These are phyloP conservation scores for Boletus subcaerulescens DNA, from an alignment of 768 basidiomycete genomes.

Conservation along the genomic window DNA sequence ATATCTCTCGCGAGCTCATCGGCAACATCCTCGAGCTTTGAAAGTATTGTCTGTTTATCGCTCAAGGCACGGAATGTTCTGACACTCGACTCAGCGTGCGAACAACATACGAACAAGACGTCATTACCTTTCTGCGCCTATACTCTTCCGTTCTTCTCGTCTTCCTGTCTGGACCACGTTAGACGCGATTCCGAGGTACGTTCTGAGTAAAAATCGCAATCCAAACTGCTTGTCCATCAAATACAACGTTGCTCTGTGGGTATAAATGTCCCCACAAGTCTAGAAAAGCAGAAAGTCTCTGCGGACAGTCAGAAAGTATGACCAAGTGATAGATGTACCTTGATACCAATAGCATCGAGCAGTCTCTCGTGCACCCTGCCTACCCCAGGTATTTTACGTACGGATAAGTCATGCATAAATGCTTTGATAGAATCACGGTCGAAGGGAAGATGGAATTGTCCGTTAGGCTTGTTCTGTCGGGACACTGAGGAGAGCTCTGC, in stretches of 20 bases:
- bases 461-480: conserved; percentile 86
- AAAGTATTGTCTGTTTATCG: conserved; percentile 63
- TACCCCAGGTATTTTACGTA: conserved; percentile 86
- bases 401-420: conserved; percentile 81
- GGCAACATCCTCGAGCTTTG: conserved; percentile 79
- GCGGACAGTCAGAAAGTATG: background rate
- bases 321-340: conserved; percentile 37
- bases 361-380: conserved; percentile 89
- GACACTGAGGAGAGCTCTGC: background rate
- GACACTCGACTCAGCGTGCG: background rate
- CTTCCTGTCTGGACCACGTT: conserved; percentile 74
- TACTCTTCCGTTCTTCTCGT: conserved; percentile 86
- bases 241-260: conserved; percentile 65
- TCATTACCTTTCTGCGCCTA: conserved; percentile 81
- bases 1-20: conserved; percentile 81
- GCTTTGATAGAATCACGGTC: conserved; percentile 56
- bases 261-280: conserved; percentile 90
- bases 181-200: conserved; percentile 83
- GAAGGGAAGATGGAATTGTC: conserved; percentile 78
- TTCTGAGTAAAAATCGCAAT: conserved; percentile 67
- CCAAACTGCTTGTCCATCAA: conserved; percentile 91
- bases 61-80: conserved; percentile 77
- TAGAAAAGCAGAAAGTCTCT: conserved; percentile 25
- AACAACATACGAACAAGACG: background rate
- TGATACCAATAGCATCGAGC: conserved; percentile 82